A percentile compares a stretch with the other conserved stretches of the same genome.
Conservation (phyloP, 2,329 filamentous ascomycete genomes). For the Pseudopyrenochaeta lycopersici region DNA sequence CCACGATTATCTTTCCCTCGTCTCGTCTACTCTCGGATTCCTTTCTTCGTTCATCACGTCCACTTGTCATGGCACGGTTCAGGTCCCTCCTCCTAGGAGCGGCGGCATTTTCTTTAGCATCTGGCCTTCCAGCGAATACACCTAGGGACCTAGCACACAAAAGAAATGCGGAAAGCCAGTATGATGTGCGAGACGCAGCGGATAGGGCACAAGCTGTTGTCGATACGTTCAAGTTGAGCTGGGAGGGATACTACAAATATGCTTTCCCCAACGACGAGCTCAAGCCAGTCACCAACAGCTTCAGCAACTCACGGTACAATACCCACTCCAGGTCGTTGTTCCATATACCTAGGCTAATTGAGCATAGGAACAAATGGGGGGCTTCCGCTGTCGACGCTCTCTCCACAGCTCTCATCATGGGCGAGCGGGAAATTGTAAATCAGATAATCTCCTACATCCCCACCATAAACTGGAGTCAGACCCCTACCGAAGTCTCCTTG, state of each 20-base stretch:
- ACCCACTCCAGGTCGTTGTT: background rate
- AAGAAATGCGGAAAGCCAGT: conserved; percentile 15
- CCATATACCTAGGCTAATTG: background rate
- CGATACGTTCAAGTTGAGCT: conserved; percentile 44
- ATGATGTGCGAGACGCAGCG: conserved; percentile 8
- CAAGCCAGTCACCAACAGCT: conserved; percentile 71
- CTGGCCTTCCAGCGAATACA: conserved; percentile 23
- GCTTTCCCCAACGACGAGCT: conserved; percentile 83
- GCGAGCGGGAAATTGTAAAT: conserved; percentile 70
- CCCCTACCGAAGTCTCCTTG: conserved; percentile 69
- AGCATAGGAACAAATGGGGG: conserved; percentile 80
- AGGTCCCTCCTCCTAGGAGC: conserved; percentile 15
- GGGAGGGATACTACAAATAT: conserved; percentile 69
- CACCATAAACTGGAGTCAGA: conserved; percentile 74
- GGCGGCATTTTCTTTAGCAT: conserved; percentile 8
- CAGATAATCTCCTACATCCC: conserved; percentile 76
- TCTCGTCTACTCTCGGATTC: background rate
- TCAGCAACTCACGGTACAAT: conserved; percentile 72
- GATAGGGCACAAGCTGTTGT: conserved; percentile 46
- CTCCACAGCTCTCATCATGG: conserved; percentile 82
- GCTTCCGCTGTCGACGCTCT: conserved; percentile 83
- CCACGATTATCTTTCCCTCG: background rate
- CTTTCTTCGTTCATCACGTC: background rate
- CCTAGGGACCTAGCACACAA: conserved; percentile 6
- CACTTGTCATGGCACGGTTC: conserved; percentile 15